phyloP scores from a whole-genome alignment of 2,329 filamentous ascomycete genomes.

The Ophiostoma populinum region DNA sequence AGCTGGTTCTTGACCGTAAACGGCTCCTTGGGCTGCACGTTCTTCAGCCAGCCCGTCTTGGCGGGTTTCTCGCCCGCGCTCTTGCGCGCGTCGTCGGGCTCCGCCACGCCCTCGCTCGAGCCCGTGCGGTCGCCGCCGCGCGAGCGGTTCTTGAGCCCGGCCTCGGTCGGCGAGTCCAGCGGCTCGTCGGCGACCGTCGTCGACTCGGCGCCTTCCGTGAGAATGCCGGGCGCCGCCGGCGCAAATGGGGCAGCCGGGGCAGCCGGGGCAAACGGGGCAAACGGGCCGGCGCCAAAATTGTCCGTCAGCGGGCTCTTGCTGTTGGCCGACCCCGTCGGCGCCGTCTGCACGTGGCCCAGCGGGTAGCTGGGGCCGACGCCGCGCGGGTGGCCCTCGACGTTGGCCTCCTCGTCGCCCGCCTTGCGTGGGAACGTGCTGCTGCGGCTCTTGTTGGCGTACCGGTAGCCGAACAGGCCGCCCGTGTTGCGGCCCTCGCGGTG shows the following conservation, averaged over 20 bases:
- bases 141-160: conserved; percentile 12
- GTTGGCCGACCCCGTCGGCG: conserved; percentile 2
- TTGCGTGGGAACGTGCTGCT: conserved; percentile 17
- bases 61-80: conserved; percentile 22
- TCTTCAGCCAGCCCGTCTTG: conserved; percentile 25
- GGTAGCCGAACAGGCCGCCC: conserved; percentile 22
- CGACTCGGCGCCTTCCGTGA: conserved; percentile 1
- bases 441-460: conserved; percentile 5
- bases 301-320: conserved; percentile 1
- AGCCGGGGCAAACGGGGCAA: no score
- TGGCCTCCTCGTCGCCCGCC: conserved; percentile 19
- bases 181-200: neutral
- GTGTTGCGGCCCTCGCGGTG: conserved; percentile 24
- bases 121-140: conserved; percentile 12
- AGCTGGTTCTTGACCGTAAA: conserved; percentile 50
- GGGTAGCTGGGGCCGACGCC: conserved; percentile 11
- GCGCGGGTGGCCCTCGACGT: conserved; percentile 11
- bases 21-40: conserved; percentile 31
- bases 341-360: conserved; percentile 17
- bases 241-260: no score
- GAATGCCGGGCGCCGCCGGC: conserved; percentile 1
- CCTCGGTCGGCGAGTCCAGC: conserved; percentile 6
- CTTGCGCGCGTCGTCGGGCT: conserved; percentile 12
- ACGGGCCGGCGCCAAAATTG: neutral
- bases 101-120: conserved; percentile 1